phyloP scores from a whole-genome alignment of 371 early-diverging fungal genomes.

The Mucor velutinosus region DNA sequence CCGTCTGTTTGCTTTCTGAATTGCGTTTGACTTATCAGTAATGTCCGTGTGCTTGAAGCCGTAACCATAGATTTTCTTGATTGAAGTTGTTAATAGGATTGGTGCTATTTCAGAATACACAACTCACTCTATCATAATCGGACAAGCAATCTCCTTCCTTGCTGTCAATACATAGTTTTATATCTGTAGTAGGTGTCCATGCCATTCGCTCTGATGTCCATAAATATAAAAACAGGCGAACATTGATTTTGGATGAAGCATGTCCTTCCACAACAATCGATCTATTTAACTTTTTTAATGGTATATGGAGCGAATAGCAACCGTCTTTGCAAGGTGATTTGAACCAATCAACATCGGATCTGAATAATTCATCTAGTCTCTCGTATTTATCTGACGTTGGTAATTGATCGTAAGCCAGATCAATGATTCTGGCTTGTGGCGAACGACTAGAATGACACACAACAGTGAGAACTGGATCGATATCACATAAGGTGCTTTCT shows the following conservation, averaged over 20 bases:
- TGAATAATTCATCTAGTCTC: constrained; percentile 35
- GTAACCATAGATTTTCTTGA: background rate
- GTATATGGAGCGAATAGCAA: constrained; percentile 10
- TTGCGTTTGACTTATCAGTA: constrained; percentile 32
- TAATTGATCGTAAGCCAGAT: constrained; percentile 40
- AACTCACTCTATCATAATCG: constrained; percentile 20
- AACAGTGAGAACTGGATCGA: background rate
- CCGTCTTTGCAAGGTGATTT: background rate
- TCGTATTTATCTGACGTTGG: constrained; percentile 37
- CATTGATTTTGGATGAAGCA: constrained; percentile 27
- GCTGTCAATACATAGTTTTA: constrained; percentile 7
- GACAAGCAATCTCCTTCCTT: constrained; percentile 14
- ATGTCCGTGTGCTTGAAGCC: constrained; percentile 43
- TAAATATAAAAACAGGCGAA: constrained; percentile 35
- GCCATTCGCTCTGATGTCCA: constrained; percentile 36
- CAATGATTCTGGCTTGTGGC: constrained; percentile 8
- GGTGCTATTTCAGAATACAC: background rate
- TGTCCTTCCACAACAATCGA: constrained; percentile 21
- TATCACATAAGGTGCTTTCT: background rate
- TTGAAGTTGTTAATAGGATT: background rate
- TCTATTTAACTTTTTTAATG: constrained; percentile 17
- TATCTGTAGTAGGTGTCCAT: constrained; percentile 15
- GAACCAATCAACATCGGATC: constrained; percentile 16
- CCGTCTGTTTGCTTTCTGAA: constrained; percentile 17
- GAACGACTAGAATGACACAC: constrained; percentile 7